Percentiles rank a stretch among this genome's conserved stretches.
These are phyloP conservation scores for Globisporangium yorkense DNA, from an alignment of 352 stramenopile genomes.

Conservation along the genomic window DNA sequence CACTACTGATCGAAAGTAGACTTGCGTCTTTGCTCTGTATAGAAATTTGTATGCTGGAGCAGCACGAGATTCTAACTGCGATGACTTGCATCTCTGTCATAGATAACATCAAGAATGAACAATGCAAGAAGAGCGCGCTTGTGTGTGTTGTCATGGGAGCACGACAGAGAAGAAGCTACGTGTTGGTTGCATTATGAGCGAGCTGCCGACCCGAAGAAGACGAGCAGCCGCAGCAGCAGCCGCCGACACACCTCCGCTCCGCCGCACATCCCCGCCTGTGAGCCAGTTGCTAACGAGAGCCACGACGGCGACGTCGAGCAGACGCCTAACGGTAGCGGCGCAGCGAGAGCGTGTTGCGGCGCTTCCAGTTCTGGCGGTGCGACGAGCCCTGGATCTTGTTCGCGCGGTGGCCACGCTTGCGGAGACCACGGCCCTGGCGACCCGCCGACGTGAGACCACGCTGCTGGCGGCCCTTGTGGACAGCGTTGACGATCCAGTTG, in stretches of 20 bases:
- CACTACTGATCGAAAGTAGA: not conserved
- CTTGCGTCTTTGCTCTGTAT: not conserved
- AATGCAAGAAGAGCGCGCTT: not conserved
- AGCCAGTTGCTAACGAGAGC: conserved; percentile 14
- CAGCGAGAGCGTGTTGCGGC: conserved; percentile 97
- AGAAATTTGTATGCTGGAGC: not conserved
- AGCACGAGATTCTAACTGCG: not conserved
- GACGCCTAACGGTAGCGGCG: conserved; percentile 94
- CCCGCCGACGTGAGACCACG: conserved; percentile 98
- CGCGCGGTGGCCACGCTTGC: conserved; percentile 97
- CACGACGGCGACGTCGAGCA: conserved; percentile 3
- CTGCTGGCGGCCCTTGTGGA: conserved; percentile 99
- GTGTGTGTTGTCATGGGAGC: conserved; percentile 10
- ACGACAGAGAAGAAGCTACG: conserved; percentile 8
- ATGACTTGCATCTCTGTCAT: not conserved
- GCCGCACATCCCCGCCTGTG: conserved; percentile 2
- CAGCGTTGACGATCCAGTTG: conserved; percentile 99
- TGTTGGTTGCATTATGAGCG: not conserved
- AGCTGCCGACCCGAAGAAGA: not conserved
- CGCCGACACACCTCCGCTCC: conserved; percentile 4
- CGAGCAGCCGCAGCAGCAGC: not conserved
- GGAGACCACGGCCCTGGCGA: conserved; percentile 95
- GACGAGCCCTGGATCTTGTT: conserved; percentile 99
- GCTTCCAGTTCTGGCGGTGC: conserved; percentile 96
- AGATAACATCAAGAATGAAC: not conserved